Evolutionary conservation across 306 rosid species (phyloP), one percentile per base, ranked within the genome.

Genomic region (Castanea mollissima): DNA sequence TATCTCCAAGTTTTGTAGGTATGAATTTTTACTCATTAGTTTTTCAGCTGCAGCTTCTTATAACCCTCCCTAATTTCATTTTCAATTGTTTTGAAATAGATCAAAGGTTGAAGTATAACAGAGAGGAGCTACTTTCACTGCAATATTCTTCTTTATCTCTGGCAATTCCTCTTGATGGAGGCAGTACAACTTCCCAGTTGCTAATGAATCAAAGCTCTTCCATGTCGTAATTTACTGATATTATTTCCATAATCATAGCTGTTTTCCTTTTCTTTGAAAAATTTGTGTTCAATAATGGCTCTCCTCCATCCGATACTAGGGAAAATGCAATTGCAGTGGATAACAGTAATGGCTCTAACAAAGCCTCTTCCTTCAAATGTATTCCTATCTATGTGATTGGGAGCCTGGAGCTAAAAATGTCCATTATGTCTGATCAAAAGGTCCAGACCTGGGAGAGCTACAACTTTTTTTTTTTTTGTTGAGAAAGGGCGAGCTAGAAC

Each of bases 91-190:
- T 72, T 84, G 82, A 55, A 79, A 62, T 70, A 95, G 99, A 92
- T 90, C 99, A 95, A 85, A 89, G 98, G 71, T 31, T 91, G 84
- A 95, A 92, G 84, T 95, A 95, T 74, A 83, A 88, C 76, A 85
- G 83, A 78, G 92, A 91, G 51, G 97, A 92, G 90, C 86, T 95
- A 72, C 92, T 92, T 68, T 89, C 88, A 2, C 82, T 95, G 86
- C 95, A 78, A 78, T 80, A 60, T 60, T 79, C 83, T 6, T 80
- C 83, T 6, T 4, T 59, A 4, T 29, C 83, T 76, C 57, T 18
- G 52, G 57, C 63, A 46, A 18, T 79, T 35, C 79, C 76, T 75
- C 67, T 31, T 41, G 67, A 73, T 62, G 19, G 62, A 46, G 71
- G 13, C 18, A 68, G 19, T 67, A 29, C n/a, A 32, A 27, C 49